Conservation (phyloP, 352 stramenopile genomes). For the Phytophthora kernoviae region DNA sequence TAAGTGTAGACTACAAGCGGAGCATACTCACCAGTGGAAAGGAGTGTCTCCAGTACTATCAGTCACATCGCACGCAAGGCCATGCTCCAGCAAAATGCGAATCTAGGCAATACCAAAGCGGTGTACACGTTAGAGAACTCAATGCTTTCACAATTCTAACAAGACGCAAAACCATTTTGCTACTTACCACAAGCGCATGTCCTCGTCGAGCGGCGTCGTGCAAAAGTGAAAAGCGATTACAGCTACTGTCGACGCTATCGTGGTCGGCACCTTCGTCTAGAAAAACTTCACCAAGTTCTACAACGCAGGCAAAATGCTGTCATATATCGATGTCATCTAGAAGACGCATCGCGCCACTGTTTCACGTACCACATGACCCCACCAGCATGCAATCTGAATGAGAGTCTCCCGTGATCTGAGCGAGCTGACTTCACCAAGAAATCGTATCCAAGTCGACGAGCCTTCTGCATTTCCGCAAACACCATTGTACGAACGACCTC, state of each 20-base stretch:
- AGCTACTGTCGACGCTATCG: conserved; percentile 50
- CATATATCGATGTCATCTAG: too few relatives aligned
- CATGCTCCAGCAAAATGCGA: conserved; percentile 46
- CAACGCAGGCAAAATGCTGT: background rate
- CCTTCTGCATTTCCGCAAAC: conserved; percentile 66
- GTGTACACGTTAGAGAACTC: background rate
- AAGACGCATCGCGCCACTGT: background rate
- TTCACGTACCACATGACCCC: conserved; percentile 50
- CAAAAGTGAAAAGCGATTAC: conserved; percentile 68
- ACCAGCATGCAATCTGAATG: conserved; percentile 77
- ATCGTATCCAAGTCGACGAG: conserved; percentile 56
- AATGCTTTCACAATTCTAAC: background rate
- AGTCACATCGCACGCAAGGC: conserved; percentile 42
- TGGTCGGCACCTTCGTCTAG: conserved; percentile 64
- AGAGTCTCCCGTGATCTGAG: conserved; percentile 64
- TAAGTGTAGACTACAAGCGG: background rate
- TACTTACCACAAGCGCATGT: conserved; percentile 51
- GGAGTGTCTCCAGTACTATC: conserved; percentile 65
- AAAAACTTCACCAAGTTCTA: conserved; percentile 60
- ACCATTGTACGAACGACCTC: conserved; percentile 59
- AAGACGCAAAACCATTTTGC: background rate
- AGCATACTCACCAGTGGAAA: conserved; percentile 65
- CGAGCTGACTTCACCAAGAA: conserved; percentile 54
- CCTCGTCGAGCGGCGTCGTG: conserved; percentile 68
- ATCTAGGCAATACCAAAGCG: conserved; percentile 33